Conservation (phyloP, 495 filamentous ascomycete genomes). For the Pyronema domesticum region DNA sequence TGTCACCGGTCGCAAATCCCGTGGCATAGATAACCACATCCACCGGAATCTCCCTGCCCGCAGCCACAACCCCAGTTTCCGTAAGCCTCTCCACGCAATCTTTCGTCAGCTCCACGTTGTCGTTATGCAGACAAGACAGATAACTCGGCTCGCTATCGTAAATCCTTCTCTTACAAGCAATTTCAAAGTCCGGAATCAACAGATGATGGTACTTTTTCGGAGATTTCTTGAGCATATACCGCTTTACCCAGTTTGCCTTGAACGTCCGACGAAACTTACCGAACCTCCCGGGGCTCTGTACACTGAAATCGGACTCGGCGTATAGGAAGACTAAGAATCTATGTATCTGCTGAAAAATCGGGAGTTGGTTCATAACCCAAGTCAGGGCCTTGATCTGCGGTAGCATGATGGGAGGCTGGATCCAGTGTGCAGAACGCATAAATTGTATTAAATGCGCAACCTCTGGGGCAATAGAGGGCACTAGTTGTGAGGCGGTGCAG, state of each 20-base stretch:
- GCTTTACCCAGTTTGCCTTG: background rate
- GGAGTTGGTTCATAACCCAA: background rate
- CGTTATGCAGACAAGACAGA: constrained; percentile 35
- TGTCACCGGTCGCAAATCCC: constrained; percentile 35
- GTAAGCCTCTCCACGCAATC: constrained; percentile 25
- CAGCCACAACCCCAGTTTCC: constrained; percentile 19
- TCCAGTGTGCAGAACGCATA: constrained; percentile 14
- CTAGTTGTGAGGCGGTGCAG: constrained; percentile 31
- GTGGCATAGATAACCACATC: constrained; percentile 44
- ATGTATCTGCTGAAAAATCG: background rate
- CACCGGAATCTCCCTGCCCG: constrained; percentile 30
- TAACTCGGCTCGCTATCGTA: constrained; percentile 38
- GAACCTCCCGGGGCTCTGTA: background rate
- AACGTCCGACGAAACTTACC: background rate
- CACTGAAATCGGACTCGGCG: constrained; percentile 9
- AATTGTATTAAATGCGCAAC: constrained; percentile 19
- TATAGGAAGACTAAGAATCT: constrained; percentile 12
- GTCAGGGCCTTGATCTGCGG: background rate
- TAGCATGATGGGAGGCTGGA: background rate
- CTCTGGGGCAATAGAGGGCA: constrained; percentile 26
- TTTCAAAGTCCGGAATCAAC: constrained; percentile 40
- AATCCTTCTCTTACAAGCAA: constrained; percentile 46
- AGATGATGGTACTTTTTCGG: constrained; percentile 48
- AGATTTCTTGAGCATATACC: constrained; percentile 32
- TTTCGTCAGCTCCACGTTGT: constrained; percentile 37